Conservation (phyloP, 495 filamentous ascomycete genomes). For the Aspergillus kassunensis region DNA sequence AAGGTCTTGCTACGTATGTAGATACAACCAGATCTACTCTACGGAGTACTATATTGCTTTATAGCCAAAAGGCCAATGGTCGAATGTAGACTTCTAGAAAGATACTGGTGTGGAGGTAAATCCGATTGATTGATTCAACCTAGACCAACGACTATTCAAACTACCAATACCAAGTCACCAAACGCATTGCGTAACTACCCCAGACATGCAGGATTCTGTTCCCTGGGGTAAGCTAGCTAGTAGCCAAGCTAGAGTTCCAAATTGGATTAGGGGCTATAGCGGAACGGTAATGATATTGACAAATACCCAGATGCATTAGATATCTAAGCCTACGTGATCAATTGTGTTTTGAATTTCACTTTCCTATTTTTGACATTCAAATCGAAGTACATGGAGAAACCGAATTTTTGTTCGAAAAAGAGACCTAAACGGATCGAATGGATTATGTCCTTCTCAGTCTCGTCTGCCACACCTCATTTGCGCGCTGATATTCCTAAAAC, state of each 20-base stretch:
- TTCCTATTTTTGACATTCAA: slow-evolving; percentile 34
- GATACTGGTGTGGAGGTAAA: background rate
- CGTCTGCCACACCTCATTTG: slow-evolving; percentile 4
- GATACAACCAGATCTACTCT: no score
- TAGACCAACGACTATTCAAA: no score
- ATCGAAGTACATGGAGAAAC: slow-evolving; percentile 35
- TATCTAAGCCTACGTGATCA: no score
- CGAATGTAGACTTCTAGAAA: background rate
- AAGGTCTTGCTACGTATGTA: no score
- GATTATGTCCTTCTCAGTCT: slow-evolving; percentile 12
- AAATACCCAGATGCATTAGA: no score
- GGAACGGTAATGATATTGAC: background rate
- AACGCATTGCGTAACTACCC: background rate
- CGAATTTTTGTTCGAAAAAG: slow-evolving; percentile 25
- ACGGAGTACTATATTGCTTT: no score
- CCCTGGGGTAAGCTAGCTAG: background rate
- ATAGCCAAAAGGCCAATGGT: no score
- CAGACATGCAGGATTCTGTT: background rate
- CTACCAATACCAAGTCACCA: background rate
- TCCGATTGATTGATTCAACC: background rate
- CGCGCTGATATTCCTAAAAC: background rate
- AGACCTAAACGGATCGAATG: slow-evolving; percentile 15
- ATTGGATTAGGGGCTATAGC: background rate
- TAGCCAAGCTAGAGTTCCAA: no score
- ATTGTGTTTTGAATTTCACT: slow-evolving; percentile 19